These are phyloP conservation scores for Elsinoe australis DNA, from an alignment of 2,329 filamentous ascomycete genomes.

Conservation along the genomic window DNA sequence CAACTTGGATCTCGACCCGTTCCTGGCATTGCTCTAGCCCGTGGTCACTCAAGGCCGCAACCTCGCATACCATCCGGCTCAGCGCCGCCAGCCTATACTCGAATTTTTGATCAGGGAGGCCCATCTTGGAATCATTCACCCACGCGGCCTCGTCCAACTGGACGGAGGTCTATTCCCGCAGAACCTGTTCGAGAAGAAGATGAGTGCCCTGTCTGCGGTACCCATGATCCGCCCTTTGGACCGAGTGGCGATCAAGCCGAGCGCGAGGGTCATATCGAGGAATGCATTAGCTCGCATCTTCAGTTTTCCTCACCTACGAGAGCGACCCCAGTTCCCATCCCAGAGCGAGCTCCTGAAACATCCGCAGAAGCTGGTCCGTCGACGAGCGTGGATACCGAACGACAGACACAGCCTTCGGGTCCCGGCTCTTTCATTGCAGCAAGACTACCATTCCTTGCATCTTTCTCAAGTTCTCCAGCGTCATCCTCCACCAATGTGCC, in stretches of 20 bases:
- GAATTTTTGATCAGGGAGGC: not conserved
- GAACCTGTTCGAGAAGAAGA: slow-evolving; percentile 55
- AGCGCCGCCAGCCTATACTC: slow-evolving; percentile 18
- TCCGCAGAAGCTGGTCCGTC: not conserved
- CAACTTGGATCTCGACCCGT: not conserved
- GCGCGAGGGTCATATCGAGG: slow-evolving; percentile 21
- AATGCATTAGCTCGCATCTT: slow-evolving; percentile 25
- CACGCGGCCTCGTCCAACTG: not conserved
- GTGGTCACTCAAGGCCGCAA: not conserved
- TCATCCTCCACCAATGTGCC: slow-evolving; percentile 8
- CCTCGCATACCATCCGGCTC: slow-evolving; percentile 15
- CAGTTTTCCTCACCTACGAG: slow-evolving; percentile 15
- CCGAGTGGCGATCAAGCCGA: slow-evolving; percentile 14
- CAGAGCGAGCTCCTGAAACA: slow-evolving; percentile 2
- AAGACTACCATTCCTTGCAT: slow-evolving; percentile 5
- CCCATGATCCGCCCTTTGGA: slow-evolving; percentile 50
- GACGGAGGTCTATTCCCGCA: slow-evolving; percentile 19
- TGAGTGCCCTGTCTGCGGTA: slow-evolving; percentile 69
- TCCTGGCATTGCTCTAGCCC: slow-evolving; percentile 3
- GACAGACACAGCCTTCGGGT: not conserved
- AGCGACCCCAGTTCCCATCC: slow-evolving; percentile 11
- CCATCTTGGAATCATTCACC: slow-evolving; percentile 3
- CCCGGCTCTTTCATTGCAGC: slow-evolving; percentile 14
- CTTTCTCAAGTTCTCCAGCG: slow-evolving; percentile 17
- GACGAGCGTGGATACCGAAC: not conserved